Base-by-base conservation (phyloP, 2,329 filamentous ascomycete genomes). In the Colletotrichum karsti region DNA sequence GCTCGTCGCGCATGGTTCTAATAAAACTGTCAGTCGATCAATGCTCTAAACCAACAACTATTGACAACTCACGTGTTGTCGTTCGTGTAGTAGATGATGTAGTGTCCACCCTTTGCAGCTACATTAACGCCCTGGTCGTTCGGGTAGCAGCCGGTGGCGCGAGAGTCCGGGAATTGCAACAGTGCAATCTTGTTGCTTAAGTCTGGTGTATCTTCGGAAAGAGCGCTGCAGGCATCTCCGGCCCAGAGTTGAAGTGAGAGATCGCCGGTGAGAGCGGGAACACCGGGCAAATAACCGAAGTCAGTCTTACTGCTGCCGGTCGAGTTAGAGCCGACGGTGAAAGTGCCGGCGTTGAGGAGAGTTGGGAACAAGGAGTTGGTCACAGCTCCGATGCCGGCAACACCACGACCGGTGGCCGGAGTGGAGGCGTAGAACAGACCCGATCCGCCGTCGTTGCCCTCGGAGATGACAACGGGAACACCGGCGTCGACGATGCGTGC, bases 131-230 rank as follows among this genome's bases (percentile, higher is more conserved):
- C 82, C 24, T 71, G 75, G 63, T 78, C 79, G 30, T 76, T 30
- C 4, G 42, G 54, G 20, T 59, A 64, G 35, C 60, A 83, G 15
- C 71, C 75, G 59, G 78, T 78, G 24, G 77, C 76, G 10, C 77
- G 77, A 0, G 54, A 64, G 10, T 64, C 35, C 35, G 62, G 62
- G 42, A 64, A 76, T 10, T 77, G 77, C 33, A 85, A 72, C 3
- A 84, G 73, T 9, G 84, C 82, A 12, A 85, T 74, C 42, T 78
- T 77, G 3, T 75, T 71, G 9, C 79, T 77, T 8, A 85, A 74
- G 70, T 83, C 78, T 1, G 82, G 78, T 0, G 78, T 82, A 42
- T 76, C 71, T 12, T 77, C 76, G 2, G 82, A 33, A 28, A 69
- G 54, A 4, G 63, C 59, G n/a, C 54, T 63, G 44, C 71, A 72